Base-by-base conservation (phyloP, 1,139 yeast species). In the Scheffersomyces segobiensis region DNA sequence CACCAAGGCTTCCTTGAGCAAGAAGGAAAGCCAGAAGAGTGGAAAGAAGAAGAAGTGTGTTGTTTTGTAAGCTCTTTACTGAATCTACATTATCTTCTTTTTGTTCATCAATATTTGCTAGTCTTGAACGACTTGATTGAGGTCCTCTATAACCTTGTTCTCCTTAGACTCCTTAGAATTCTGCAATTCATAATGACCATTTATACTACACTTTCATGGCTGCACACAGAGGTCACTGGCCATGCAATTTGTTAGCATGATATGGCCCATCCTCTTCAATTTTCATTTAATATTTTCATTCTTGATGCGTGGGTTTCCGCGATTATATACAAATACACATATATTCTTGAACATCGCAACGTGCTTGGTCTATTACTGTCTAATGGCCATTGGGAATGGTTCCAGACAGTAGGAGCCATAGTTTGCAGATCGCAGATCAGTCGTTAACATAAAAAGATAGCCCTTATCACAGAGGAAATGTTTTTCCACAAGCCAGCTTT, bases 1-100 rank as follows among this genome's bases (percentile, higher is more conserved):
- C 54, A 93, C 97, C 54, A 87, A 97, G 77, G 95, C 93, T 59
- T 89, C 93, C 46, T 80, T 89, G 71, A 86, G 83, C 78, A 85
- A 87, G 59, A 86, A 84, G 72, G 86, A 82, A 69, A 32, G 17
- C 12, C 42, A 32, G 42, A 83, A 81, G 80, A 82, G 78, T 71
- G 81, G 77, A 67, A 79, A 80, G 81, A 80, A 83, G 78, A 80
- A 82, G 73, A 60, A 78, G 77, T 86, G 89, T 76, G 79, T 80
- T 69, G 84, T 86, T 68, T 83, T 86, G 79, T 86, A 84, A 79
- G 48, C 14, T 10, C 42, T 32, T 10, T 32, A 32, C 42, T 14
- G 1, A 10, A 32, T 5, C 42, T 32, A 14, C 42, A 12, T 12
- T 32, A 12, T 32, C 42, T 32, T 32, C 42, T 32, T 32, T 32